These are phyloP conservation scores for Chloris gayana DNA, from an alignment of 176 grass and related monocot genomes.

Conservation along the genomic window DNA sequence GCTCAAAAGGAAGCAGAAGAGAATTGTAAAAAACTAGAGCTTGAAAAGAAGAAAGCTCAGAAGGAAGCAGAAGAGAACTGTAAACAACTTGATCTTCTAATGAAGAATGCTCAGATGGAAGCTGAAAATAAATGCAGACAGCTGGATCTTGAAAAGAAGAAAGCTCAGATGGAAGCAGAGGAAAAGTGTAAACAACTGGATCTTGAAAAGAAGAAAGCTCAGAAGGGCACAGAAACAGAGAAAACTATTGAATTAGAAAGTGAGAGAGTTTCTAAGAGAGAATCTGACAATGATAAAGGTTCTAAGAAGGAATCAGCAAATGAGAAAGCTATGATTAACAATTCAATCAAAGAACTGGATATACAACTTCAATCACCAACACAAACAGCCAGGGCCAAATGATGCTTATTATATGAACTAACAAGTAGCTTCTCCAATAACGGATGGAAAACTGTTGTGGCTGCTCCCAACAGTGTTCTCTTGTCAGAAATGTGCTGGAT, in stretches of 20 bases:
- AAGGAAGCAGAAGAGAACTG: slow-evolving; percentile 60
- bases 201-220: slow-evolving; percentile 67
- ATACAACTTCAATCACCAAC: slow-evolving; percentile 34
- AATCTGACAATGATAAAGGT: slow-evolving; percentile 60
- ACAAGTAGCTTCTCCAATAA: slow-evolving; percentile 9
- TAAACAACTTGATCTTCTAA: slow-evolving; percentile 64
- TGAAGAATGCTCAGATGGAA: slow-evolving; percentile 61
- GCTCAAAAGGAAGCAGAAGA: slow-evolving; percentile 80
- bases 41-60: slow-evolving; percentile 77
- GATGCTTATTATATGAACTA: slow-evolving; percentile 12
- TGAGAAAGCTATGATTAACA: slow-evolving; percentile 46
- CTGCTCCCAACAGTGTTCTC: background rate
- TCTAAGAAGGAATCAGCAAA: slow-evolving; percentile 37
- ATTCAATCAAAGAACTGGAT: slow-evolving; percentile 54
- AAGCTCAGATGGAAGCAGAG: slow-evolving; percentile 66
- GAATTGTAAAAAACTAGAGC: slow-evolving; percentile 63
- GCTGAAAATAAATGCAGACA: slow-evolving; percentile 75
- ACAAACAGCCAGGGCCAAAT: slow-evolving; percentile 52
- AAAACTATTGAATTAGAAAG: slow-evolving; percentile 40
- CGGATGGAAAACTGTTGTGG: slow-evolving; percentile 27
- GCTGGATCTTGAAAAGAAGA: slow-evolving; percentile 82
- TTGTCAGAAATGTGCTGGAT: slow-evolving; percentile 8
- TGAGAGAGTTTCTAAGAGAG: slow-evolving; percentile 39
- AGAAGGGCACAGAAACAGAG: slow-evolving; percentile 58
- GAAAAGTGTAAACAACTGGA: slow-evolving; percentile 64